These are phyloP conservation scores for Vinca minor DNA, from an alignment of 257 asterid species.

Conservation along the genomic window DNA sequence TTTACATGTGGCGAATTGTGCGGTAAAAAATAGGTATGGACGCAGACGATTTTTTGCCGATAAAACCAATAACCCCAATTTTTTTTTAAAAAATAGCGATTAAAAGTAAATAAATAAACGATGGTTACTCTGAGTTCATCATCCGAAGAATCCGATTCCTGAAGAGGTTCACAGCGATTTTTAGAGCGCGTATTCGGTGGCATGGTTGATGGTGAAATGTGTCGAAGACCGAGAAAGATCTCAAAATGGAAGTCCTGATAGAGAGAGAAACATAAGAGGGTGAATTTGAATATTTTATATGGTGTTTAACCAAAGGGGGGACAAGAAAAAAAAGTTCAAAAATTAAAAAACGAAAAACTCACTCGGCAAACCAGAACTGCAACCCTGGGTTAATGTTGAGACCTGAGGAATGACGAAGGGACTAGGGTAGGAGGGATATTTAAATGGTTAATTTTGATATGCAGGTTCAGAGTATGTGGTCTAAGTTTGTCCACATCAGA, in stretches of 20 bases:
- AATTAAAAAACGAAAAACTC: not conserved
- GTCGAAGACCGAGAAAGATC: not conserved
- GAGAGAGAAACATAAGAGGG: not conserved
- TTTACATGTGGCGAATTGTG: too few species aligned
- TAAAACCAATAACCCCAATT: constrained; percentile 2
- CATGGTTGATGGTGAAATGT: constrained; percentile 5
- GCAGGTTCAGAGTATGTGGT: too few species aligned
- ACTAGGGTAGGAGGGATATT: constrained; percentile 5
- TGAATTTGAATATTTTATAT: not conserved
- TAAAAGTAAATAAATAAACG: not conserved
- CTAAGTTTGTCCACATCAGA: too few species aligned
- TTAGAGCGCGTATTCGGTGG: not conserved
- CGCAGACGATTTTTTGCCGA: too few species aligned
- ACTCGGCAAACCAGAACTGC: not conserved
- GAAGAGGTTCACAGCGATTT: not conserved
- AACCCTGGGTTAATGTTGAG: not conserved
- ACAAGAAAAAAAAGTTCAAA: not conserved
- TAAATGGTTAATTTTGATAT: too few species aligned
- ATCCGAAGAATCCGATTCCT: constrained; percentile 1
- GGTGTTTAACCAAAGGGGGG: not conserved
- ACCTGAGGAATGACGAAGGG: constrained; percentile 1
- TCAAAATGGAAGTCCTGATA: constrained; percentile 5
- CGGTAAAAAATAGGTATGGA: too few species aligned
- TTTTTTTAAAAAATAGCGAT: not conserved
- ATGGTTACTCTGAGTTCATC: constrained; percentile 1